Evolutionary conservation across 78 protist species (phyloP).

Genomic region (Pelomyxa schiedti): DNA sequence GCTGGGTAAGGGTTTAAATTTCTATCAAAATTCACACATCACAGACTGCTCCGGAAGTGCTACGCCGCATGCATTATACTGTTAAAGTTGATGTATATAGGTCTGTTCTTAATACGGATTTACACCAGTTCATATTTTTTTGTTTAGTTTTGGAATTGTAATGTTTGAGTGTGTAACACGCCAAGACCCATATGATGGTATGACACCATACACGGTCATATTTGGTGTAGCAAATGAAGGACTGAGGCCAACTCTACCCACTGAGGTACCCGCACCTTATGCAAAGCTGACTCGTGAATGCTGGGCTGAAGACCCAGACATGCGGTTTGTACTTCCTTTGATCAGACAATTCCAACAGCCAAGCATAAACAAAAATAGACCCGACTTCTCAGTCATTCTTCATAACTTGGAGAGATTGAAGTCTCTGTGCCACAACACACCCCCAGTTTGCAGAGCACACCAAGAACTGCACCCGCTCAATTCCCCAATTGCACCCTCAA

Average conservation of each 20-base stretch:
- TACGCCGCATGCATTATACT: conserved; percentile 40
- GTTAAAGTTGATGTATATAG: conserved; percentile 52
- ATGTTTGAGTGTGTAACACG: conserved; percentile 55
- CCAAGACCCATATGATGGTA: conserved; percentile 36
- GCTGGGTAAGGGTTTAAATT: conserved; percentile 22
- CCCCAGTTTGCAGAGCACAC: no score
- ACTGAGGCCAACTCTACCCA: conserved; percentile 35
- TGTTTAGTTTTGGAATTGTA: conserved; percentile 9
- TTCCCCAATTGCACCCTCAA: no score
- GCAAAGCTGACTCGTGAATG: conserved; percentile 25
- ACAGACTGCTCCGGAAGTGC: conserved; percentile 39
- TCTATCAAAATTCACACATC: no score
- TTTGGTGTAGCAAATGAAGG: conserved; percentile 51
- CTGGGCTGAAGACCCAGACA: no score
- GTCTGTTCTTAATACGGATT: background rate
- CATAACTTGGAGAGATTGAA: no score
- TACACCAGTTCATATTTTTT: no score
- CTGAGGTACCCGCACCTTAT: conserved; percentile 8
- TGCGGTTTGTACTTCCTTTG: no score
- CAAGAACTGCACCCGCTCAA: no score
- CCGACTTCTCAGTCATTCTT: no score
- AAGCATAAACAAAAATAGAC: no score
- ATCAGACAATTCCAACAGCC: no score
- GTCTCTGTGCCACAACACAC: no score
- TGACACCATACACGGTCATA: conserved; percentile 52